A percentile compares a stretch with the other conserved stretches of the same genome.
These are phyloP conservation scores for Polygonum aviculare DNA, from an alignment of 148 eudicot species.

Conservation along the genomic window DNA sequence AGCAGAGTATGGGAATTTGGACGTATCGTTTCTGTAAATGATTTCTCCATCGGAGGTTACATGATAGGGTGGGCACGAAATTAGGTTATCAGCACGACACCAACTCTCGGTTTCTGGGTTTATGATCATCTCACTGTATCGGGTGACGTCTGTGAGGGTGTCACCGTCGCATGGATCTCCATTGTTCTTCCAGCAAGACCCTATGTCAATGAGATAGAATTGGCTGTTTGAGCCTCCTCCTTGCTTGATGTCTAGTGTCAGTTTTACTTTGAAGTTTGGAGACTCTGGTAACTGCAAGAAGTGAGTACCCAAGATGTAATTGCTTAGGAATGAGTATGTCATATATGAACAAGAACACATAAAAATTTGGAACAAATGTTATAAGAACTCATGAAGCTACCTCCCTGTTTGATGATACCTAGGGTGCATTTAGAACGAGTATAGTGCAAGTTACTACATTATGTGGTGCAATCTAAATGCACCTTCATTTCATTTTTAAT, in stretches of 20 bases:
- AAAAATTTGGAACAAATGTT: not conserved
- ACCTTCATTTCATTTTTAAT: too few species aligned
- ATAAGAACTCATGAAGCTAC: not conserved
- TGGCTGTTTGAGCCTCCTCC: slow-evolving; percentile 48
- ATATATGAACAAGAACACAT: not conserved
- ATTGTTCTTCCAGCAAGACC: slow-evolving; percentile 60
- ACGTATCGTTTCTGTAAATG: slow-evolving; percentile 28
- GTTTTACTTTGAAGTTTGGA: slow-evolving; percentile 44
- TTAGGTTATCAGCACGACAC: slow-evolving; percentile 26
- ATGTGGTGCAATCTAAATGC: not conserved
- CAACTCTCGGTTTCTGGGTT: slow-evolving; percentile 39
- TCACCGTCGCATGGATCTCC: slow-evolving; percentile 45
- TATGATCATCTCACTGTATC: slow-evolving; percentile 51
- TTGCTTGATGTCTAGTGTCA: slow-evolving; percentile 32
- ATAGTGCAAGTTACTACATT: too few species aligned
- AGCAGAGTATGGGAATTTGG: slow-evolving; percentile 35
- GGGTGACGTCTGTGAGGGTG: slow-evolving; percentile 37
- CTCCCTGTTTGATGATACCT: not conserved
- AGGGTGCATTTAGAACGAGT: too few species aligned
- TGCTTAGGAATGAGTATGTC: not conserved
- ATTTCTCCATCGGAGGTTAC: slow-evolving; percentile 20
- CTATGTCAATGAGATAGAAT: slow-evolving; percentile 53
- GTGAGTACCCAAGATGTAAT: not conserved
- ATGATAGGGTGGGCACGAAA: slow-evolving; percentile 41
- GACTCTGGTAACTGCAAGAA: slow-evolving; percentile 35